These are phyloP conservation scores for Elsinoe batatas DNA, from an alignment of 2,329 filamentous ascomycete species.

Conservation along the genomic window DNA sequence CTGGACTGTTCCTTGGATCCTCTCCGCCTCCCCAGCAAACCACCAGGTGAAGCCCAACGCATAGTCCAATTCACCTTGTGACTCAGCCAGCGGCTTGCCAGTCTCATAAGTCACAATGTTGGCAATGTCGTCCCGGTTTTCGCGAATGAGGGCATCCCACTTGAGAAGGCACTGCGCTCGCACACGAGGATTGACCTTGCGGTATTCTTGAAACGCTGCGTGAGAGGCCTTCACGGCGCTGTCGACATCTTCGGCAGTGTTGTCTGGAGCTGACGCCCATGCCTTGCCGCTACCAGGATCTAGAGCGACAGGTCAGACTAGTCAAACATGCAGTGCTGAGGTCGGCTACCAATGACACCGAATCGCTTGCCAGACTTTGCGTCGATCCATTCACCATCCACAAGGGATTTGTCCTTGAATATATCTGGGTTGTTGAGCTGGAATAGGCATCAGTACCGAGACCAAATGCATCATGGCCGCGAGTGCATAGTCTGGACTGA, in stretches of 20 bases:
- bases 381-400: constrained; percentile 47
- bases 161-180: constrained; percentile 54
- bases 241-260: constrained; percentile 50
- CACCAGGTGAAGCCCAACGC: constrained; percentile 42
- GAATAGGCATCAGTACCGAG: background rate
- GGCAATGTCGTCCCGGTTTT: constrained; percentile 52
- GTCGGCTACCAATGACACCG: constrained; percentile 41
- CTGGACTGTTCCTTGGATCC: constrained; percentile 53
- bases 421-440: constrained; percentile 45
- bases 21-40: constrained; percentile 48
- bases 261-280: constrained; percentile 40
- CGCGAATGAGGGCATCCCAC: constrained; percentile 56
- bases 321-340: background rate
- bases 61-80: constrained; percentile 41
- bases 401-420: constrained; percentile 45
- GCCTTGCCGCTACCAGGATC: constrained; percentile 43
- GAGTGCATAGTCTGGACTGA: constrained; percentile 17
- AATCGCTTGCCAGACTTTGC: constrained; percentile 49
- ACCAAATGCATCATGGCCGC: background rate
- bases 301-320: constrained; percentile 20
- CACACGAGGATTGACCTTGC: constrained; percentile 49
- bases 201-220: constrained; percentile 51
- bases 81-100: constrained; percentile 40
- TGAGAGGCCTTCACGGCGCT: constrained; percentile 50
- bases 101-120: constrained; percentile 50